Base-by-base conservation (phyloP, 2,329 filamentous ascomycete species). In the Cadophora sp. region DNA sequence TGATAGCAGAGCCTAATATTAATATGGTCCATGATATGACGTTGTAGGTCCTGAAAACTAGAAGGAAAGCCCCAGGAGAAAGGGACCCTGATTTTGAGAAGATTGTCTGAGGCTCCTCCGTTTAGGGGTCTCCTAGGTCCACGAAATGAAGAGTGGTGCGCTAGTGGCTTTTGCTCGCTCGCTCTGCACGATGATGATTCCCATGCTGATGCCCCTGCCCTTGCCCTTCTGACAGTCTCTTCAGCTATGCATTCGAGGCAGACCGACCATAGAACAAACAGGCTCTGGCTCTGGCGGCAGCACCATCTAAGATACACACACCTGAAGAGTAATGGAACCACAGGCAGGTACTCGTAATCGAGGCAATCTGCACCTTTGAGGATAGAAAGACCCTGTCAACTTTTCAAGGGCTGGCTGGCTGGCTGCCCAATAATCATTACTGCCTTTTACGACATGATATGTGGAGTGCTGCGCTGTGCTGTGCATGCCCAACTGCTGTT, bases 231-330 rank as follows among this genome's bases (percentile, higher is more conserved):
- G 43, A 22, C 53, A 11, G 16, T 56, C 53, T 6, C 29, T 34
- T 58, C 55, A 40, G 55, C 55, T 58, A n/a, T 58, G 11, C 11
- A 4, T 37, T 58, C 55, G 55, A 58, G 55, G 55, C 31, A 58
- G 53, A 56, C 53, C 37, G 37, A 46, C 43, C 43, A 48, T 22
- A 22, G 51, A 55, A 55, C 27, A 55, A 55, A 55, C 27, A 55
- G 51, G 27, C 29, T 19, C 26, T 31, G 51, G 16, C 29, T 31
- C 40, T n/a, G 51, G 4, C 26, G 6, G 51, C 19, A n/a, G 16
- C 14, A 34, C 19, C 43, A 48, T 22, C 19, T 48, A n/a, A n/a
- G n/a, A n/a, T n/a, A n/a, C n/a, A 48, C 43, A 48, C 8, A n/a
- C 19, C 43, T n/a, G 7, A 48, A 48, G 7, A 48, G 22, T 9